Evolutionary conservation across 306 rosid genomes (phyloP).

Genomic region (Vigna radiata): DNA sequence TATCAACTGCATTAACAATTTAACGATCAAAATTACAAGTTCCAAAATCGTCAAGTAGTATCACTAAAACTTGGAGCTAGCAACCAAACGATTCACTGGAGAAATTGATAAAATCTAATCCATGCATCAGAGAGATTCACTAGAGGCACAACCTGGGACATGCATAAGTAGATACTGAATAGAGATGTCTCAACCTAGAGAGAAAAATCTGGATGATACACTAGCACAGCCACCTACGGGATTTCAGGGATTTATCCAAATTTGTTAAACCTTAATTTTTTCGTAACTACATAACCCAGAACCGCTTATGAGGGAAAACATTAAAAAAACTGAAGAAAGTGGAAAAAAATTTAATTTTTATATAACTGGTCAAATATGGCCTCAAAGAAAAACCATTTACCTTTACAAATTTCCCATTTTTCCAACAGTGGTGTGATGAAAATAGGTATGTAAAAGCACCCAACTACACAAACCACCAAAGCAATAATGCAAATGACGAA

Average conservation of each 20-base stretch:
- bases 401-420: neutral
- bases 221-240: conserved; percentile 17
- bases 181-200: conserved; percentile 3
- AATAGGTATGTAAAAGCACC: conserved; percentile 23
- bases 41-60: conserved; percentile 12
- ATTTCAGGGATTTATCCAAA: neutral
- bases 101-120: neutral
- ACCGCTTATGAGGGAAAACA: neutral
- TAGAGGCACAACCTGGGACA: neutral
- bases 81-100: neutral
- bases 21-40: conserved; percentile 5
- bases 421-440: conserved; percentile 12
- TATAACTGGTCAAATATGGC: no score
- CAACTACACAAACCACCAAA: conserved; percentile 26
- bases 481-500: conserved; percentile 21
- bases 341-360: neutral
- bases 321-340: neutral
- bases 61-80: conserved; percentile 6
- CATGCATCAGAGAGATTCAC: neutral
- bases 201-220: conserved; percentile 7
- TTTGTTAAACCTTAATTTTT: conserved; percentile 4
- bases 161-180: conserved; percentile 5
- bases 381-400: neutral
- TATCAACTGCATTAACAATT: conserved; percentile 37
- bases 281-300: conserved; percentile 13